Evolutionary conservation across 164 flowering plant species (phyloP).

Genomic region (Dillenia suffruticosa): DNA sequence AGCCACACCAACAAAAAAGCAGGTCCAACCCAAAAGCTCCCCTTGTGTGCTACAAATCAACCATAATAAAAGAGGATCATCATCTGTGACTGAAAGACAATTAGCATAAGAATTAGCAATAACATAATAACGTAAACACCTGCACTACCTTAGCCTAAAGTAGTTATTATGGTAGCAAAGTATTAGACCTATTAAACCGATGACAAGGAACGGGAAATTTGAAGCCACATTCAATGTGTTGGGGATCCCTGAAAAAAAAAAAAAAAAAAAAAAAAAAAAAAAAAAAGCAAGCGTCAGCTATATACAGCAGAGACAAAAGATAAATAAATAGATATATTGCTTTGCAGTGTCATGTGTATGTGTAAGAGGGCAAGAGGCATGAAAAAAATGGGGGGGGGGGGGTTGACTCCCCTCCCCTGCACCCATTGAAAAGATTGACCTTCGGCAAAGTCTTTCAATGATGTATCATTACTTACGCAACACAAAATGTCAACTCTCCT

Average conservation of each 20-base stretch:
- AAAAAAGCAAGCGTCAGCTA: constrained; percentile 8
- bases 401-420: no score
- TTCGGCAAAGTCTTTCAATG: no score
- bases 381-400: no score
- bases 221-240: constrained; percentile 82
- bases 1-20: constrained; percentile 81
- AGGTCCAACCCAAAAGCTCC: constrained; percentile 85
- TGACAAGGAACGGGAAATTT: constrained; percentile 78
- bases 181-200: constrained; percentile 76
- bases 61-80: neutral
- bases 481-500: no score
- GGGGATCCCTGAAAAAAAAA: constrained; percentile 75
- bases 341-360: no score
- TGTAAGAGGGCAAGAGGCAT: no score
- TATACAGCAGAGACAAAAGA: neutral
- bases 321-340: neutral
- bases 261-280: constrained; percentile 9
- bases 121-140: neutral
- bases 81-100: neutral
- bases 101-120: neutral
- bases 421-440: no score
- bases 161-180: constrained; percentile 65
- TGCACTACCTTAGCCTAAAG: constrained; percentile 61
- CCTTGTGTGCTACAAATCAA: constrained; percentile 59
- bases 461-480: no score